phyloP scores from a whole-genome alignment of 192 early-diverging fungal genomes.

The Gaertneriomyces sp. region DNA sequence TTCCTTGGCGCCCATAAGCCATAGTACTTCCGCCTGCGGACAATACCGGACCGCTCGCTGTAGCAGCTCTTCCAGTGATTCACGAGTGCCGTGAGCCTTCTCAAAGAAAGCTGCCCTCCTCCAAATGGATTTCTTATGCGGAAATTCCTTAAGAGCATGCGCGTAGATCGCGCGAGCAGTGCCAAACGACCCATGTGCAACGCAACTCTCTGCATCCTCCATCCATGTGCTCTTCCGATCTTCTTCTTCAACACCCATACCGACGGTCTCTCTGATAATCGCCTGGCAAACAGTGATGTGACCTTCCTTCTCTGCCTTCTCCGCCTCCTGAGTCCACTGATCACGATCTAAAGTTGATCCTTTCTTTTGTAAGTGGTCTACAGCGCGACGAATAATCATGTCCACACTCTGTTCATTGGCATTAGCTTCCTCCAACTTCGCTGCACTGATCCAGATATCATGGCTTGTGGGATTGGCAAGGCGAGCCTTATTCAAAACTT shows the following conservation, averaged over 20 bases:
- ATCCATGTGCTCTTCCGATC: constrained; percentile 80
- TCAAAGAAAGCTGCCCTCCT: constrained; percentile 80
- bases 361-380: constrained; percentile 58
- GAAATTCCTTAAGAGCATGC: constrained; percentile 71
- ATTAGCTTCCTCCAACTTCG: constrained; percentile 84
- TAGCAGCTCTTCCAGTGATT: constrained; percentile 72
- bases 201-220: constrained; percentile 81
- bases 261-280: constrained; percentile 76
- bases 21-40: constrained; percentile 88
- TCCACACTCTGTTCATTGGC: constrained; percentile 62
- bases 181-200: constrained; percentile 55
- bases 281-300: constrained; percentile 75
- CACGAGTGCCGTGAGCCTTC: constrained; percentile 72
- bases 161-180: constrained; percentile 88
- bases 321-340: constrained; percentile 86
- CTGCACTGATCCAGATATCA: constrained; percentile 94
- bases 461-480: constrained; percentile 78
- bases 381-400: constrained; percentile 68
- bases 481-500: constrained; percentile 88
- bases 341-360: constrained; percentile 74
- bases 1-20: constrained; percentile 97
- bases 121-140: constrained; percentile 82
- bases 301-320: constrained; percentile 73
- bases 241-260: constrained; percentile 72
- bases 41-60: constrained; percentile 82